A percentile compares a stretch with the other conserved stretches of the same genome.
These are phyloP conservation scores for Begonia fuchsioides DNA, from an alignment of 306 rosid species.

Conservation along the genomic window DNA sequence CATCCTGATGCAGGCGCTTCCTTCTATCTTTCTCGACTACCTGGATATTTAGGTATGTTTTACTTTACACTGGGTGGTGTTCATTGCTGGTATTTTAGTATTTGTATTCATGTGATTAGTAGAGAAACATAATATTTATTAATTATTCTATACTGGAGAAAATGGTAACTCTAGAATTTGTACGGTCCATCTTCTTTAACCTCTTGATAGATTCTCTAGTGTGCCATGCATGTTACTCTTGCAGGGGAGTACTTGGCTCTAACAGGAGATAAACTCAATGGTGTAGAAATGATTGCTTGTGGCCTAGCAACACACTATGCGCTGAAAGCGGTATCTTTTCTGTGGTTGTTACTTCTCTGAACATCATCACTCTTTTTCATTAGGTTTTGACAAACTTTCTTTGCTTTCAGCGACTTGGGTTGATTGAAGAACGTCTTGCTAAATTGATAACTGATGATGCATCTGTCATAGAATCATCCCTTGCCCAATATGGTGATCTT, in stretches of 20 bases:
- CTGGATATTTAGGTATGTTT: constrained; percentile 73
- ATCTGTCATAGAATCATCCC: constrained; percentile 64
- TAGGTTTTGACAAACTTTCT: constrained; percentile 16
- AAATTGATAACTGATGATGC: constrained; percentile 67
- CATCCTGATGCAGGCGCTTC: constrained; percentile 99
- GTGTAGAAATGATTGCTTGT: constrained; percentile 92
- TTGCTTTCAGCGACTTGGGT: constrained; percentile 48
- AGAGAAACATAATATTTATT: too few species aligned
- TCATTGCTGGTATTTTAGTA: not conserved
- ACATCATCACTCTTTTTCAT: constrained; percentile 4
- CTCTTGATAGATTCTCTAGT: not conserved
- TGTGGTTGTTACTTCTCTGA: constrained; percentile 6
- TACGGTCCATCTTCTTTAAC: too few species aligned
- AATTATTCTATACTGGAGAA: too few species aligned
- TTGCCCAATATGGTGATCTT: constrained; percentile 76
- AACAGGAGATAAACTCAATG: constrained; percentile 91
- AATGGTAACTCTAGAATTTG: too few species aligned
- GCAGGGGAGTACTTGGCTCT: constrained; percentile 95
- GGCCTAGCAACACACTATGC: constrained; percentile 83
- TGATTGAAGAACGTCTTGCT: constrained; percentile 81
- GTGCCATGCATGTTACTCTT: constrained; percentile 2
- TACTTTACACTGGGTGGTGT: constrained; percentile 2
- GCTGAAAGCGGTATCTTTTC: constrained; percentile 49
- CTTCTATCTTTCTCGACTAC: constrained; percentile 77
- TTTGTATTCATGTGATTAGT: too few species aligned